These are phyloP conservation scores for Acidomyces sp. DNA, from an alignment of 495 filamentous ascomycete species.

Conservation along the genomic window DNA sequence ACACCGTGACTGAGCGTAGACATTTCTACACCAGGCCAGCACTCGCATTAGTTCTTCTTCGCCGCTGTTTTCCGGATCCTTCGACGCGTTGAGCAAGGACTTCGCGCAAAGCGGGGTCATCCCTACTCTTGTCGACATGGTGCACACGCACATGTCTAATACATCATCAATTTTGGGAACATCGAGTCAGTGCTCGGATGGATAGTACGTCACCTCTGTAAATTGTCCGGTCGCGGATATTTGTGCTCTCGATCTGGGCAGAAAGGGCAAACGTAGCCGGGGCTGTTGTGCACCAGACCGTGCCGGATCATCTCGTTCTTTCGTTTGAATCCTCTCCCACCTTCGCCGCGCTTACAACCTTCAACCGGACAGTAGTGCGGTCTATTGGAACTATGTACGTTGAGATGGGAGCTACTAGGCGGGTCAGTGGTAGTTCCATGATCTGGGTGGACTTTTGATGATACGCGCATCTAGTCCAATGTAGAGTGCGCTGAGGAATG, in stretches of 20 bases:
- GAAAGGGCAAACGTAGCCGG: conserved; percentile 94
- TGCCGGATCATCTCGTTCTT: conserved; percentile 99
- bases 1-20: neutral
- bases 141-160: conserved; percentile 76
- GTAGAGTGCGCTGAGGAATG: conserved; percentile 5
- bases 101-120: conserved; percentile 64
- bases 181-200: conserved; percentile 5
- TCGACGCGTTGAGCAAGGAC: conserved; percentile 74
- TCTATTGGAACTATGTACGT: conserved; percentile 82
- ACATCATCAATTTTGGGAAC: neutral
- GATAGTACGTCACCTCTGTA: conserved; percentile 96
- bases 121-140: conserved; percentile 73
- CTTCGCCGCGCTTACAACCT: conserved; percentile 63
- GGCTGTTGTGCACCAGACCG: conserved; percentile 86
- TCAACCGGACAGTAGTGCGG: conserved; percentile 84
- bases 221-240: conserved; percentile 92
- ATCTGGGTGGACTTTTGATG: conserved; percentile 18
- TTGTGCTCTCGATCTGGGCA: conserved; percentile 92
- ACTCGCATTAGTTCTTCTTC: conserved; percentile 42
- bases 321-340: conserved; percentile 91
- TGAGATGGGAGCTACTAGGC: conserved; percentile 78
- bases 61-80: conserved; percentile 68
- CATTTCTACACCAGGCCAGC: neutral
- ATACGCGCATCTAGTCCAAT: neutral
- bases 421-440: neutral